Evolutionary conservation across 2,329 filamentous ascomycete species (phyloP).

Genomic region (Zymoseptoria passerinii): DNA sequence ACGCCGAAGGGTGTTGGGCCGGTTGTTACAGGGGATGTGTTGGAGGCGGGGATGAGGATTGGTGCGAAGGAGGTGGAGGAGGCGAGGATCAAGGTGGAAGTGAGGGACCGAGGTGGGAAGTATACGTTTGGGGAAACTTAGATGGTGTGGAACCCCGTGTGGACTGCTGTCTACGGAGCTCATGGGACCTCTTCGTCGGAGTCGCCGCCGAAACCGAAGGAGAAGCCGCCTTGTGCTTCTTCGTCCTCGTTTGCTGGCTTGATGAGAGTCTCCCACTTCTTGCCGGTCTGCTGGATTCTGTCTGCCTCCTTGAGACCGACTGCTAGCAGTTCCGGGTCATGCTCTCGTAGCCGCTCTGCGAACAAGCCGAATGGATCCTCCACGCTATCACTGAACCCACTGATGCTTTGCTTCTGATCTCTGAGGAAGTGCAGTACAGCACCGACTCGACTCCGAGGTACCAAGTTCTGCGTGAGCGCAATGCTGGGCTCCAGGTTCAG

Average conservation of each 20-base stretch:
- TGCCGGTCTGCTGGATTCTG: slow-evolving; percentile 54
- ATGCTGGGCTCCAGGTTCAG: slow-evolving; percentile 79
- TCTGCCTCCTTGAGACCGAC: slow-evolving; percentile 58
- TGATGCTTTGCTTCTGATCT: slow-evolving; percentile 77
- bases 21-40: slow-evolving; percentile 76
- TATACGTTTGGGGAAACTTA: slow-evolving; percentile 61
- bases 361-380: slow-evolving; percentile 69
- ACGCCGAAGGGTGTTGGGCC: slow-evolving; percentile 92
- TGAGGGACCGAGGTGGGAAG: slow-evolving; percentile 67
- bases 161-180: not conserved
- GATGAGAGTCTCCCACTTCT: slow-evolving; percentile 80
- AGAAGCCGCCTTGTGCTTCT: slow-evolving; percentile 51
- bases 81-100: slow-evolving; percentile 71
- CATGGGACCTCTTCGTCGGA: slow-evolving; percentile 29
- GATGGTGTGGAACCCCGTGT: not conserved
- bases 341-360: slow-evolving; percentile 54
- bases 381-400: slow-evolving; percentile 69
- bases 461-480: slow-evolving; percentile 92
- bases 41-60: slow-evolving; percentile 74
- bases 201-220: slow-evolving; percentile 52
- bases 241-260: slow-evolving; percentile 43
- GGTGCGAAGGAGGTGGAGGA: slow-evolving; percentile 76
- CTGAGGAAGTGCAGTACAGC: slow-evolving; percentile 72
- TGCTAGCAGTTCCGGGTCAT: slow-evolving; percentile 59
- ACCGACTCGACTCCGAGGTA: slow-evolving; percentile 64